Base-by-base conservation (phyloP, 2,329 filamentous ascomycete species). In the Aspergillus clavatus region DNA sequence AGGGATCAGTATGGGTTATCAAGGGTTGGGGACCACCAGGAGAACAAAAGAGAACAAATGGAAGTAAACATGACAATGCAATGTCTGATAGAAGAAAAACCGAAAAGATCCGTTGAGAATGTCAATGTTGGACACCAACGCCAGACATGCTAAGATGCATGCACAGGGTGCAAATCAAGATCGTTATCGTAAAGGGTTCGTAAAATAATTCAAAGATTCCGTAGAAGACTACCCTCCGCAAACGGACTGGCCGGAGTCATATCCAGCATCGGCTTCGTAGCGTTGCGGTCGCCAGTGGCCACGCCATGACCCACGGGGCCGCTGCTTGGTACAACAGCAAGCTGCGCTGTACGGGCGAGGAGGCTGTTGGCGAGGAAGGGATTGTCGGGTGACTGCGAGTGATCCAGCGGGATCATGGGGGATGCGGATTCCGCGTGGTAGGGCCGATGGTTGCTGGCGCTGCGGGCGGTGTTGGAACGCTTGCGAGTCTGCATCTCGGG, bases 141-240 rank as follows among this genome's bases (percentile, higher is more conserved):
- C 31, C 31, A 35, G 31, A 21, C n/a, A 16, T 35, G 31, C 31
- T 21, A 35, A 3, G 14, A 10, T 16, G 29, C 29, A 33, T 35
- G 7, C 8, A 18, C 16, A 21, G n/a, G 31, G 4, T 10, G 31
- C 29, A n/a, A 33, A 33, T 1, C 3, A 33, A 33, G 8, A 31
- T 33, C 35, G 18, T 38, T n/a, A 38, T 38, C 35, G 22, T 14
- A n/a, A 24, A 8, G 23, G 23, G 23, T 24, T n/a, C n/a, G n/a
- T 23, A 36, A 14, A 19, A 8, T 24, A 22, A 19, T 14, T 45
- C 43, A 63, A 16, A 63, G 42, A 31, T 62, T 58, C n/a, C 65
- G 59, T 11, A 74, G 55, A 37, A 75, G 47, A 55, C 72, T 75
- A 3, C 72, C 72, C 48, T 72, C 68, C 3, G 61, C 65, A 50